Conservation (phyloP, 169 alveolate species). For the Plasmodium reichenowi region DNA sequence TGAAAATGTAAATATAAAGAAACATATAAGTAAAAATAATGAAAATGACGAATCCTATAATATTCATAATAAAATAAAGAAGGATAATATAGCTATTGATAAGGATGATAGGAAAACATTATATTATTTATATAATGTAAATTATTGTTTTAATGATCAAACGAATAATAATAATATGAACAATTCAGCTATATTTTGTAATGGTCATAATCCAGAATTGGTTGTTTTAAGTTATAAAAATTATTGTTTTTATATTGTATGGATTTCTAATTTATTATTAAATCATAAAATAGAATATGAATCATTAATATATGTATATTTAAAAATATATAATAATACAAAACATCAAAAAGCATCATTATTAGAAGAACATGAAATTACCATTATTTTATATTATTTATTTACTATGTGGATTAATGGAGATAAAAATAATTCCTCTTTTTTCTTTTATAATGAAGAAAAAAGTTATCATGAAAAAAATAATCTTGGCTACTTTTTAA, state of each 20-base stretch:
- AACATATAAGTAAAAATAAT: neutral
- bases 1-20: neutral
- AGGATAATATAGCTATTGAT: conserved; percentile 19
- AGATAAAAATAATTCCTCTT: conserved; percentile 39
- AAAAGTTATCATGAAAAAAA: conserved; percentile 55
- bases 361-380: conserved; percentile 52
- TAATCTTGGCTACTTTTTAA: conserved; percentile 42
- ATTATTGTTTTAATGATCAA: conserved; percentile 35
- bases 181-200: neutral
- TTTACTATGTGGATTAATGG: conserved; percentile 76
- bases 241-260: conserved; percentile 56
- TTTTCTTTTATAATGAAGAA: conserved; percentile 68
- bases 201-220: conserved; percentile 6
- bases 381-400: conserved; percentile 44
- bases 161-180: neutral
- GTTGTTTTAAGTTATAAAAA: conserved; percentile 58
- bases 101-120: conserved; percentile 44
- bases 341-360: conserved; percentile 39
- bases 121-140: conserved; percentile 54
- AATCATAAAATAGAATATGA: conserved; percentile 70
- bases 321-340: conserved; percentile 39
- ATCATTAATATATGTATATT: conserved; percentile 41
- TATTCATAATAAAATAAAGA: neutral
- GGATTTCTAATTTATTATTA: conserved; percentile 59
- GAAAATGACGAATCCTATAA: neutral